A percentile compares a stretch with the other conserved stretches of the same genome.
phyloP scores from a whole-genome alignment of 2,329 filamentous ascomycete genomes.

The Fonsecaea pedrosoi region DNA sequence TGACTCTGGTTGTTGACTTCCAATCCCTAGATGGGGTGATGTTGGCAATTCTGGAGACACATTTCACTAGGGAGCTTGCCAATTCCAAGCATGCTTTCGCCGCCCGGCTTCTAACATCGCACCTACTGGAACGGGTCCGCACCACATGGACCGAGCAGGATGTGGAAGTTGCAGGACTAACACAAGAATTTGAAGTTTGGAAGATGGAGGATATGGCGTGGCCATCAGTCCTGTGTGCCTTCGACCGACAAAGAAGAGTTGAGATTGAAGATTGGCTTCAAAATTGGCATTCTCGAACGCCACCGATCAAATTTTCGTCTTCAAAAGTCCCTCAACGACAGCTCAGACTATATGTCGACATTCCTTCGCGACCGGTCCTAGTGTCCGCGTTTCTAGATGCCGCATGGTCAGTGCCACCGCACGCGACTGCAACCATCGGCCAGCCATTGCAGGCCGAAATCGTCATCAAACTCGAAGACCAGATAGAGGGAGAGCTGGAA shows the following conservation, averaged over 20 bases:
- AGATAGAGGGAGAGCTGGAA: slow-evolving; percentile 68
- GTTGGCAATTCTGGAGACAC: slow-evolving; percentile 52
- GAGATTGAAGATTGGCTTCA: slow-evolving; percentile 59
- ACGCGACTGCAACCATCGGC: slow-evolving; percentile 48
- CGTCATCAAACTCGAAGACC: slow-evolving; percentile 40
- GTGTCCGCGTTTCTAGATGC: slow-evolving; percentile 73
- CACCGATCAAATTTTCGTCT: slow-evolving; percentile 25
- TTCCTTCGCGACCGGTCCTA: slow-evolving; percentile 81
- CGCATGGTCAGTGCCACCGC: slow-evolving; percentile 35
- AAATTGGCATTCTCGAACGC: slow-evolving; percentile 60
- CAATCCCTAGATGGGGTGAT: slow-evolving; percentile 78
- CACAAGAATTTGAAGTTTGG: slow-evolving; percentile 60
- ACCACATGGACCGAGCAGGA: slow-evolving; percentile 56
- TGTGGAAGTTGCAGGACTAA: slow-evolving; percentile 62
- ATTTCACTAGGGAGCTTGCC: slow-evolving; percentile 57
- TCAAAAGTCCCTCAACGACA: slow-evolving; percentile 51
- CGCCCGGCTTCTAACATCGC: slow-evolving; percentile 59
- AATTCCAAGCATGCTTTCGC: slow-evolving; percentile 56
- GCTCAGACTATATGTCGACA: slow-evolving; percentile 87
- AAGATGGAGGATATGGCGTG: slow-evolving; percentile 61
- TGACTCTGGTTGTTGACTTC: slow-evolving; percentile 73
- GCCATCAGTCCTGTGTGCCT: slow-evolving; percentile 58
- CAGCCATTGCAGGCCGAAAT: slow-evolving; percentile 57
- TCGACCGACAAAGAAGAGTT: slow-evolving; percentile 54
- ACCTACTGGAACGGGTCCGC: slow-evolving; percentile 57